A percentile compares a stretch with the other conserved stretches of the same genome.
Conservation (phyloP, 169 alveolate species). For the Prorocentrum cordatum region DNA sequence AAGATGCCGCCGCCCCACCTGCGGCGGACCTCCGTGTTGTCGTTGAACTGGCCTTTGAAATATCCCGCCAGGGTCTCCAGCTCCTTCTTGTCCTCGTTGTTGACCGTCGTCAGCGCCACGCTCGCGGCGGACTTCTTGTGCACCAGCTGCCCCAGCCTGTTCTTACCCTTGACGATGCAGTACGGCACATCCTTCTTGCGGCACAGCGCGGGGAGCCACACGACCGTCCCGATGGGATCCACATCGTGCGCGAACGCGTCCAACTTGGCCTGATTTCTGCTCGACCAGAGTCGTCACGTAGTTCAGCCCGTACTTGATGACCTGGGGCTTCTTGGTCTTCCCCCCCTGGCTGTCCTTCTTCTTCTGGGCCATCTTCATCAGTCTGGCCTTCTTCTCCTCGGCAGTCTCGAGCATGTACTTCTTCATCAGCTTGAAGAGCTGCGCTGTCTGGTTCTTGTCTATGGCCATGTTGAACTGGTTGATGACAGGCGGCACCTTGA, state of each 20-base stretch:
- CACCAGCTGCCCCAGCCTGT: conserved; percentile 95
- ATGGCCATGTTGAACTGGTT: conserved; percentile 94
- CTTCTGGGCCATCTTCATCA: conserved; percentile 38
- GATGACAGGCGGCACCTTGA: conserved; percentile 95
- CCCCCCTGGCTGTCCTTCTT: conserved; percentile 35
- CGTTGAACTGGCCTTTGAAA: conserved; percentile 91
- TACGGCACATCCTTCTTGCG: conserved; percentile 96
- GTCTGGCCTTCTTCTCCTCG: conserved; percentile 25
- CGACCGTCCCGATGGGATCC: conserved; percentile 96
- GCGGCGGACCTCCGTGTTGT: conserved; percentile 88
- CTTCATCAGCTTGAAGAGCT: conserved; percentile 38
- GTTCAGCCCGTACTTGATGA: conserved; percentile 48
- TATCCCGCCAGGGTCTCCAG: conserved; percentile 85
- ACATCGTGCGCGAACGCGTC: conserved; percentile 99
- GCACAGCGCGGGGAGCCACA: conserved; percentile 98
- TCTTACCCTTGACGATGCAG: conserved; percentile 92
- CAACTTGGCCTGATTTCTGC: conserved; percentile 44
- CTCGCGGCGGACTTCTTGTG: conserved; percentile 94
- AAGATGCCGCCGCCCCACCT: conserved; percentile 86
- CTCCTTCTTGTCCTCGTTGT: conserved; percentile 85
- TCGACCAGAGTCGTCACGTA: conserved; percentile 58
- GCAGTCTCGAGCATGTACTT: conserved; percentile 58
- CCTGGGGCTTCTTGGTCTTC: conserved; percentile 50
- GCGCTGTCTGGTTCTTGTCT: conserved; percentile 89
- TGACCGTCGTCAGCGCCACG: conserved; percentile 82